Conservation (phyloP, 768 basidiomycete genomes). For the Tricholoma saponaceum region DNA sequence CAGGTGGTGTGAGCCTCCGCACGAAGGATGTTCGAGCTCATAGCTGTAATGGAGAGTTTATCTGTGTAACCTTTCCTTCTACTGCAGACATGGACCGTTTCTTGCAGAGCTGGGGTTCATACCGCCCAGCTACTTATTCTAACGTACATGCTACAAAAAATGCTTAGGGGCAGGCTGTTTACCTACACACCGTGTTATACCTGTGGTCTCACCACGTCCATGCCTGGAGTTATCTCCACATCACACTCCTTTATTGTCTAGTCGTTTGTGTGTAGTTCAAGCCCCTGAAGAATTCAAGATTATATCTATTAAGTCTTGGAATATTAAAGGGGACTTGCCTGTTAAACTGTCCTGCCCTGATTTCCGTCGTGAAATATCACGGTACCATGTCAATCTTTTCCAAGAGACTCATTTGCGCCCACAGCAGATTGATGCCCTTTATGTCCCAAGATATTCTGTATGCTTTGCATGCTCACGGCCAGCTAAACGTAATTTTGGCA, state of each 20-base stretch:
- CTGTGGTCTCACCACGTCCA: no score
- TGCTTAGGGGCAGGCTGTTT: no score
- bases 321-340: not conserved
- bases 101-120: not conserved
- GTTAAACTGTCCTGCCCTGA: not conserved
- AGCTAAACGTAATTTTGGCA: no score
- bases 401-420: not conserved
- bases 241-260: no score
- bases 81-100: not conserved
- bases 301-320: no score
- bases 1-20: no score
- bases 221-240: no score
- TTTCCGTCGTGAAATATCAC: not conserved
- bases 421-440: not conserved
- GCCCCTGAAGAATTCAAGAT: no score
- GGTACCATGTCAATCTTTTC: not conserved
- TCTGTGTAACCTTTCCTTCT: not conserved
- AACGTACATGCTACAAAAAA: not conserved
- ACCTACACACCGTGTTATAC: no score
- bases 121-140: not conserved
- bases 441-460: not conserved
- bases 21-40: no score
- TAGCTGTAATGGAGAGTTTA: not conserved
- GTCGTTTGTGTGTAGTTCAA: no score
- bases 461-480: no score